Conservation (phyloP, 306 rosid species). For the Luffa acutangula region DNA sequence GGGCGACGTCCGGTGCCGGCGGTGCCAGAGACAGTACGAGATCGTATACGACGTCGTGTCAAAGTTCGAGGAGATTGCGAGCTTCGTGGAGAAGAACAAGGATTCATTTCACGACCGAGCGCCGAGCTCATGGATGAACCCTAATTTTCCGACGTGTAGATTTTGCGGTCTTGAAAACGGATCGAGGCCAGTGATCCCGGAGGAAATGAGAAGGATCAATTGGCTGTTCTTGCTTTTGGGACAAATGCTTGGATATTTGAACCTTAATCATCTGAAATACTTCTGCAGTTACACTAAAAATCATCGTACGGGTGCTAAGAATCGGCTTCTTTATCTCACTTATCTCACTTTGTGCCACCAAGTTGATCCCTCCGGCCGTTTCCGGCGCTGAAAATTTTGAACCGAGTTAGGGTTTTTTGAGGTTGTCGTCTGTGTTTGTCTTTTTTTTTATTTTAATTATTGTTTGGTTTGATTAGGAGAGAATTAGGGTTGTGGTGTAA, state of each 20-base stretch:
- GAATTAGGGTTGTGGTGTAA: too few species aligned
- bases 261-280: slow-evolving; percentile 37
- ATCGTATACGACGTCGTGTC: slow-evolving; percentile 1
- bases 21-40: slow-evolving; percentile 15
- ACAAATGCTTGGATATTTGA: slow-evolving; percentile 35
- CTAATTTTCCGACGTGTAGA: slow-evolving; percentile 18
- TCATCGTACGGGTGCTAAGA: slow-evolving; percentile 54
- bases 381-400: neutral
- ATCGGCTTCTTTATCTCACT: slow-evolving; percentile 39
- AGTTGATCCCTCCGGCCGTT: slow-evolving; percentile 25
- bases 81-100: neutral
- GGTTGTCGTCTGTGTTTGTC: neutral
- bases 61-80: neutral
- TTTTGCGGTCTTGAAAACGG: slow-evolving; percentile 21
- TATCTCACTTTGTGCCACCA: slow-evolving; percentile 32
- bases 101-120: slow-evolving; percentile 26
- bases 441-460: neutral
- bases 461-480: neutral
- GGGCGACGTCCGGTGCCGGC: slow-evolving; percentile 30
- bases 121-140: slow-evolving; percentile 25
- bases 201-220: slow-evolving; percentile 26
- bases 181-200: slow-evolving; percentile 21
- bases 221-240: slow-evolving; percentile 59
- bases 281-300: slow-evolving; percentile 31
- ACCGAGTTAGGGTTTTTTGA: neutral